These are phyloP conservation scores for Agrocybe pediades DNA, from an alignment of 768 basidiomycete species.

Conservation along the genomic window DNA sequence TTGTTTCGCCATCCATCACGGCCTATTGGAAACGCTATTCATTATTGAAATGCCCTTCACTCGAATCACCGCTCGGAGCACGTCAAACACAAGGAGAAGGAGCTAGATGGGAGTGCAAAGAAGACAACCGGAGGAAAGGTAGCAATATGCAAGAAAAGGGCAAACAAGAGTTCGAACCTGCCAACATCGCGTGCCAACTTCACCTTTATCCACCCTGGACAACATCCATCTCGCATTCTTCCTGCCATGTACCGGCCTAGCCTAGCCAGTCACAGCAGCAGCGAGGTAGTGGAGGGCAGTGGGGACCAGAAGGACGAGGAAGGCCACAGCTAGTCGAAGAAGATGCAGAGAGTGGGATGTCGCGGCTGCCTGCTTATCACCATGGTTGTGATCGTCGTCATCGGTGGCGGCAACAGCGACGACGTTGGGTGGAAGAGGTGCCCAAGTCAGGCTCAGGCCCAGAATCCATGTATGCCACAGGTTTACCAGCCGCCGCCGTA, in stretches of 20 bases:
- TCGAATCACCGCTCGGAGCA: conserved; percentile 10
- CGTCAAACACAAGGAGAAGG: too few relatives aligned
- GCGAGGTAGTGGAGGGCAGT: too few relatives aligned
- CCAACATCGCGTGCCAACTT: conserved; percentile 26
- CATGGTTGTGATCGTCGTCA: too few relatives aligned
- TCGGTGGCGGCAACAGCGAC: too few relatives aligned
- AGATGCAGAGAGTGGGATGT: not conserved
- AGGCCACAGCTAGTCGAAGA: too few relatives aligned
- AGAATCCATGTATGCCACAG: too few relatives aligned
- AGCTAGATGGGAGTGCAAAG: too few relatives aligned
- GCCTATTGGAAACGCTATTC: conserved; percentile 13
- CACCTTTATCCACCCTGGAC: conserved; percentile 55
- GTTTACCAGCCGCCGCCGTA: conserved; percentile 1
- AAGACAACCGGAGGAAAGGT: too few relatives aligned
- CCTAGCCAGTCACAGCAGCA: conserved; percentile 71
- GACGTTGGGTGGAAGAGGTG: too few relatives aligned
- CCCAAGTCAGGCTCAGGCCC: too few relatives aligned
- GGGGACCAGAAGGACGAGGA: too few relatives aligned
- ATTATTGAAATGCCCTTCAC: conserved; percentile 4
- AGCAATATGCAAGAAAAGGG: not conserved
- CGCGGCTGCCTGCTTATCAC: conserved; percentile 25
- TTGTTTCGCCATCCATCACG: conserved; percentile 68
- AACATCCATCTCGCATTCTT: conserved; percentile 47
- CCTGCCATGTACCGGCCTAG: conserved; percentile 56
- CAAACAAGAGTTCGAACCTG: not conserved